These are phyloP conservation scores for Jamesozyma gamospora DNA, from an alignment of 805 yeast genomes.

Conservation along the genomic window DNA sequence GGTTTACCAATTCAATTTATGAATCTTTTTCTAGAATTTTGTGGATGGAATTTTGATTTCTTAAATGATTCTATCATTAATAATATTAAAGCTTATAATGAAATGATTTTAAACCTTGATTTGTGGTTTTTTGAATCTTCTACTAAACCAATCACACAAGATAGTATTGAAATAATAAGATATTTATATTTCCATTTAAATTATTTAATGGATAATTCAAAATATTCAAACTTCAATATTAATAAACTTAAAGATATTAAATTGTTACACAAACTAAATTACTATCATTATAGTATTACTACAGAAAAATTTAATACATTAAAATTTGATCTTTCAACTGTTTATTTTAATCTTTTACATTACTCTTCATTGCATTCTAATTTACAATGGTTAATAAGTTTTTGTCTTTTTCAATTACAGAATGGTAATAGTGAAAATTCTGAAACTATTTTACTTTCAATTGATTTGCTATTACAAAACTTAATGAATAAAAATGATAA, in stretches of 20 bases:
- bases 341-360: constrained; percentile 29
- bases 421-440: constrained; percentile 21
- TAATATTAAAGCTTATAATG: constrained; percentile 47
- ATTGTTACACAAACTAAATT: constrained; percentile 29
- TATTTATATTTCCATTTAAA: constrained; percentile 50
- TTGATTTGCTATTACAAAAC: constrained; percentile 27
- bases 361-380: constrained; percentile 46
- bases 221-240: constrained; percentile 41
- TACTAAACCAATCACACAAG: neutral
- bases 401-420: constrained; percentile 39
- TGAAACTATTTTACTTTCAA: constrained; percentile 25
- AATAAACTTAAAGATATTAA: constrained; percentile 45
- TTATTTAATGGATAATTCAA: constrained; percentile 44
- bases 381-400: constrained; percentile 43
- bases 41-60: constrained; percentile 45
- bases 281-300: constrained; percentile 28
- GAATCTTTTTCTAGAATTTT: constrained; percentile 38
- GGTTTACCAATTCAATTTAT: constrained; percentile 35
- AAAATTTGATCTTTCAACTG: constrained; percentile 11
- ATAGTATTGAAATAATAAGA: constrained; percentile 35
- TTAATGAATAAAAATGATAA: constrained; percentile 33
- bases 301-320: constrained; percentile 19
- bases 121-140: constrained; percentile 36
- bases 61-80: constrained; percentile 48
- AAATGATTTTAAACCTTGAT: constrained; percentile 53